phyloP scores from a whole-genome alignment of 208 protist species.

The Histomonas meleagridis region DNA sequence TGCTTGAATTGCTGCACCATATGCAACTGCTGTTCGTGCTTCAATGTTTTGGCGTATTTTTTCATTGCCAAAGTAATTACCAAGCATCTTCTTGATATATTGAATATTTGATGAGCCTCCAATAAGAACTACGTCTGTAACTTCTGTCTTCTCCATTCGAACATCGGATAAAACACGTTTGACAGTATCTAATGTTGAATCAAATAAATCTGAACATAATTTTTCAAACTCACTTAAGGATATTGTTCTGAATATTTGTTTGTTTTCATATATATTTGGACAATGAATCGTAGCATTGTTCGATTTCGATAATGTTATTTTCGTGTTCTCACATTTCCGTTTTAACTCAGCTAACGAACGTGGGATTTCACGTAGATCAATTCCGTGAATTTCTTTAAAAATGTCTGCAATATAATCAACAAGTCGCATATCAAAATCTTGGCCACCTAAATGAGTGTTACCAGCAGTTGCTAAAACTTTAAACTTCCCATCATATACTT shows the following conservation, averaged over 20 bases:
- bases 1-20: slow-evolving; percentile 80
- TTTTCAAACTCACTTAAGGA: slow-evolving; percentile 91
- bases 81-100: slow-evolving; percentile 83
- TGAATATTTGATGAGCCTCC: slow-evolving; percentile 80
- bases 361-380: slow-evolving; percentile 58
- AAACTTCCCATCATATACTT: slow-evolving; percentile 72
- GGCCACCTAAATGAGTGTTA: slow-evolving; percentile 96
- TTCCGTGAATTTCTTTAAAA: slow-evolving; percentile 73
- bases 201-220: slow-evolving; percentile 54
- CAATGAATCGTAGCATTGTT: slow-evolving; percentile 71
- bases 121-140: slow-evolving; percentile 71
- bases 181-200: slow-evolving; percentile 42
- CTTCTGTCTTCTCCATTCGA: slow-evolving; percentile 55
- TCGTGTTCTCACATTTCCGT: slow-evolving; percentile 71
- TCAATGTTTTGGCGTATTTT: slow-evolving; percentile 64
- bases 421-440: slow-evolving; percentile 78
- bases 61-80: slow-evolving; percentile 80
- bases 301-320: slow-evolving; percentile 75
- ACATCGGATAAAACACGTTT: slow-evolving; percentile 39
- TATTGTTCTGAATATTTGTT: slow-evolving; percentile 79
- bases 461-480: slow-evolving; percentile 89
- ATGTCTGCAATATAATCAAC: slow-evolving; percentile 85
- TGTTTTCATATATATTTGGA: slow-evolving; percentile 58
- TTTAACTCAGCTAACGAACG: slow-evolving; percentile 60
- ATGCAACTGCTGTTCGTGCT: slow-evolving; percentile 66